Percentiles rank a stretch among this genome's conserved stretches.
Conservation (phyloP, 1,139 yeast species). For the Blastobotrys indianensis region DNA sequence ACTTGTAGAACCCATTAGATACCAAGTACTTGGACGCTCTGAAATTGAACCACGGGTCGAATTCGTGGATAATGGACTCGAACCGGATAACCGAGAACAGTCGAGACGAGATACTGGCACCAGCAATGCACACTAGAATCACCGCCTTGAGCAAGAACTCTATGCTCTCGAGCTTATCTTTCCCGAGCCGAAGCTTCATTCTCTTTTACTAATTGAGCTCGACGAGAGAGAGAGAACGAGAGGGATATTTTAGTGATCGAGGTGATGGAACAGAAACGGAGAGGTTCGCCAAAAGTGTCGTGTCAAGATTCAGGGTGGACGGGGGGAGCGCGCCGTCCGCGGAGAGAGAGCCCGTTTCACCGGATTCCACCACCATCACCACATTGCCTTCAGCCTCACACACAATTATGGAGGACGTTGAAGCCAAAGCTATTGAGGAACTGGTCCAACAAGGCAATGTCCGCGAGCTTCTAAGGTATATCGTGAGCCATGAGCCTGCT, state of each 20-base stretch:
- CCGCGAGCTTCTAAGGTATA: neutral
- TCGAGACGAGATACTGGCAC: constrained; percentile 88
- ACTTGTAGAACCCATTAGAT: constrained; percentile 76
- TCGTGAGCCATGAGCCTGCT: neutral
- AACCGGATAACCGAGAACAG: constrained; percentile 56
- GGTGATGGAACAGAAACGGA: too few relatives aligned
- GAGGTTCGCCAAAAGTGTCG: neutral
- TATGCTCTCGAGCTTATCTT: constrained; percentile 18
- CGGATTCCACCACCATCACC: neutral
- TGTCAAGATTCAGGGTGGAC: neutral
- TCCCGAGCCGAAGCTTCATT: constrained; percentile 9
- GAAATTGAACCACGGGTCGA: constrained; percentile 98
- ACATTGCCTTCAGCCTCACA: neutral
- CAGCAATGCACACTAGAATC: constrained; percentile 68
- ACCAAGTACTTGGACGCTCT: constrained; percentile 91
- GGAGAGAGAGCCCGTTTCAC: neutral
- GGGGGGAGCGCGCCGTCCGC: neutral
- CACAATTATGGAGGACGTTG: constrained; percentile 1
- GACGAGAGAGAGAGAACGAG: neutral
- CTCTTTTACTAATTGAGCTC: neutral
- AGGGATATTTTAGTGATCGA: too few relatives aligned
- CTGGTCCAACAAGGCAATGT: neutral
- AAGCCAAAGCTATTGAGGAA: constrained; percentile 1
- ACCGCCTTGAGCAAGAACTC: constrained; percentile 51
- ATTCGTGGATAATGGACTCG: constrained; percentile 96